Base-by-base conservation (phyloP, 2,329 filamentous ascomycete species). In the Xylaria sp. region DNA sequence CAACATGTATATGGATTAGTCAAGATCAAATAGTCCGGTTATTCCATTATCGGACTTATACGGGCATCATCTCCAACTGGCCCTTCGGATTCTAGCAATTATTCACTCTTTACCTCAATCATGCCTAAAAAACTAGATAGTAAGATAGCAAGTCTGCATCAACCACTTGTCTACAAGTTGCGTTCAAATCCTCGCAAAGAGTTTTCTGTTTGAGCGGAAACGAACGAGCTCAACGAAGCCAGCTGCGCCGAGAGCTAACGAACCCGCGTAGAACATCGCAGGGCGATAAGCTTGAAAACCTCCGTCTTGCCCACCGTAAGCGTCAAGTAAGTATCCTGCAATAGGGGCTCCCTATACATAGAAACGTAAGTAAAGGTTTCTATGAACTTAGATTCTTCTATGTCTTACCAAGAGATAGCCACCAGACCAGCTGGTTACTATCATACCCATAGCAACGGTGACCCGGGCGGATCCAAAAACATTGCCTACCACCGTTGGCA, bases 201-300 rank as follows among this genome's bases (percentile, higher is more conserved):
- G 67, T 23, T 73, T 78, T 55, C 72, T 76, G 67, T 80, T 82
- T 46, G 83, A 79, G 63, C 80, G 82, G 53, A 86, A 72, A 10
- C 85, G 80, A 55, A 84, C 81, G 41, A 79, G 65, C 34, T 76
- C 76, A 18, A 86, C 80, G 39, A 85, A 76, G 2, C 76, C 72
- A 7, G 83, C 81, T 1, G 85, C 81, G 1, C 75, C 80, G 20
- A 85, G 72, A 0, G 85, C 82, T 74, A 88, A 79, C 0, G 82
- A 83, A 0, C 87, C 88, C 4, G 87, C 87, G 72, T 89, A 89
- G 74, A 86, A 89, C 76, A 90, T 90, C 1, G 88, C 87, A 0
- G 87, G 86, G 20, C 86, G 81, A 70, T 87, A 90, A 0, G 87
- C 84, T 25, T 83, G 77, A 1, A 88, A 76, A 0, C 84, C 84